Base-by-base conservation (phyloP, 257 asterid species). In the Gentiana straminea region DNA sequence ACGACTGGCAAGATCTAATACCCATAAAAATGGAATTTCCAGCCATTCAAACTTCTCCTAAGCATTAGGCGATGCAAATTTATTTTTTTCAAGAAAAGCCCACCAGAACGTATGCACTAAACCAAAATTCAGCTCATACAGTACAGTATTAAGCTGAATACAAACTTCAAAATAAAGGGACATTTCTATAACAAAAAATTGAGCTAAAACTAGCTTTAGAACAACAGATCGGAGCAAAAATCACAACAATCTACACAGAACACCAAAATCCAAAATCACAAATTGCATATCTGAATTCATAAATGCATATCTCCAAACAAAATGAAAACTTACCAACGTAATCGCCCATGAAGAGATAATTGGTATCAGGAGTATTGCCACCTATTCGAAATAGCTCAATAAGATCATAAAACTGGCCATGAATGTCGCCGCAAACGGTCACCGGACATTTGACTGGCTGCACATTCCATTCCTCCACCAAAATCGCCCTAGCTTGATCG, bases 361-460 rank as follows among this genome's bases (percentile, higher is more conserved):
- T 88, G 24, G 96, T 88, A 60, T 88, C 94, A 12, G 95, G 96
- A 58, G 95, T 70, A 41, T 74, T 82, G 56, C 96, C 96, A 9
- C 96, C 96, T 33, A 84, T 88, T 64, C 90, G 76, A 52, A 88
- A 88, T 43, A 88, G 94, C 81, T 88, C 96, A 65, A 88, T 75
- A 54, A 88, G 81, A 79, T 88, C 96, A 71, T 88, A 88, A 59
- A 88, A 88, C 72, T 88, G 96, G 1, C 96, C 95, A 4, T 41
- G 46, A 4, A 41, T 41, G 46, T 41, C 46, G 9, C 46, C 46
- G 8, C 46, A 41, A 10, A 88, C 94, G 36, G 96, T 88, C 46
- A 88, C 95, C 24, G 95, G 96, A 64, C 96, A 88, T 76, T 82
- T 88, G 67, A 88, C 96, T 66, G 96, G 96, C 73, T 84, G 96